A percentile compares a stretch with the other conserved stretches of the same genome.
phyloP scores from a whole-genome alignment of 192 early-diverging fungal species.

The Podila clonocystis region DNA sequence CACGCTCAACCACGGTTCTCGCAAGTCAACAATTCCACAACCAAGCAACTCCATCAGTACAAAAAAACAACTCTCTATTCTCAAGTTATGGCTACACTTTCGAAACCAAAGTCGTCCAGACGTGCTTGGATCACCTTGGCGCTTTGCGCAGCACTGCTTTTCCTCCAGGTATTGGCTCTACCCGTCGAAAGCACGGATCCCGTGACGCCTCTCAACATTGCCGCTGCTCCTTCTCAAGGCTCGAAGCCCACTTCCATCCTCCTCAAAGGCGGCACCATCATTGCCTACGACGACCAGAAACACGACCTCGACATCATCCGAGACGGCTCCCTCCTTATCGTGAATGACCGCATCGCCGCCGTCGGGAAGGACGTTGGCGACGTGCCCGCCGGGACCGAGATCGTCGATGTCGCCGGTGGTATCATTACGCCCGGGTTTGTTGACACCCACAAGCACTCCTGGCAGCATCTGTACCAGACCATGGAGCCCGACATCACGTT shows the following conservation, averaged over 20 bases:
- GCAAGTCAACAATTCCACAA: no score
- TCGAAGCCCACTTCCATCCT: background rate
- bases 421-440: constrained; percentile 10
- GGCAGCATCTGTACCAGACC: constrained; percentile 5
- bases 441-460: constrained; percentile 6
- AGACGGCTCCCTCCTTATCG: background rate
- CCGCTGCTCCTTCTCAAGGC: no score
- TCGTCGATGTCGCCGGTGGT: background rate
- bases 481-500: background rate
- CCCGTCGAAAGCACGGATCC: no score
- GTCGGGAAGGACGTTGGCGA: background rate
- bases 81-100: no score
- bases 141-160: no score
- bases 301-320: constrained; percentile 6
- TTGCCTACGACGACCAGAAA: constrained; percentile 10
- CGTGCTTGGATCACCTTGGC: no score
- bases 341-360: constrained; percentile 1
- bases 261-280: constrained; percentile 8
- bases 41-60: no score
- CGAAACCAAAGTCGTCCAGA: no score
- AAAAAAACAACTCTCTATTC: no score
- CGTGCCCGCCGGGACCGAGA: constrained; percentile 1
- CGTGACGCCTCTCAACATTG: no score
- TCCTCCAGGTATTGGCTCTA: no score
- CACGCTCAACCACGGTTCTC: no score